Base-by-base conservation (phyloP, 148 eudicot genomes). In the Chenopodium suecicum region DNA sequence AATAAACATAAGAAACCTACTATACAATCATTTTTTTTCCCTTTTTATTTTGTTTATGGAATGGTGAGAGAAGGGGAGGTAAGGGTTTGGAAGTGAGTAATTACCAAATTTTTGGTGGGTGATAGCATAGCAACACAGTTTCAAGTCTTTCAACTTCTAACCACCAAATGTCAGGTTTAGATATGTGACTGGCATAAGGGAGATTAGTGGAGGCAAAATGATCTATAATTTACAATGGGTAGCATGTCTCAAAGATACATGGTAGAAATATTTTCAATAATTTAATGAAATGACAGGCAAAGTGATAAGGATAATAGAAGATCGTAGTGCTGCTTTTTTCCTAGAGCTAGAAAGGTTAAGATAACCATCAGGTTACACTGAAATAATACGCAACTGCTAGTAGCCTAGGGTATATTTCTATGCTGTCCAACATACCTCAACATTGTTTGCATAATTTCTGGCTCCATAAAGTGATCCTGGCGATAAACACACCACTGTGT, bases 391-490 rank as follows among this genome's bases (percentile, higher is more conserved):
- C 29, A 13, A 37, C 19, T 12, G 72, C 48, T 9, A 29, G 47
- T 75, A 66, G 79, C 7, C 78, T 23, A 76, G 29, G 20, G 20
- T 41, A 63, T 2, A 58, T 65, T 19, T 31, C 34, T n/a, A 34
- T 6, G 7, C 19, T 19, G 34, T n/a, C 23, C 25, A 70, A 71
- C 58, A 63, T 88, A 88, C 90, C 90, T 86, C 75, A 71, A 9
- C 64, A 75, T 79, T 52, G 32, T 60, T 60, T 34, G 80, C 83
- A 84, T 81, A 73, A 58, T 31, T 62, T 76, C 82, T 70, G 16
- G 76, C 25, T 44, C 78, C 82, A 80, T 82, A 76, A 56, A 56
- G 54, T 65, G 86, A 73, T 79, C 82, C 88, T 88, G 87, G 22
- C 7, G 13, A 1, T 14, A 27, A 74, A 23, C 37, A 34, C 31